A percentile compares a stretch with the other conserved stretches of the same genome.
Conservation (phyloP, 176 grass and related monocot species). For the Sorghum bicolor region Sorghum_bicolor_NCBIv3 NC_012875.2:7012501-7013000, state of each 20-base stretch:
- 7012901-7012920: not conserved
- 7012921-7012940: not conserved
- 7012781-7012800: slow-evolving; percentile 87
- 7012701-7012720: not conserved
- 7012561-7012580: not conserved
- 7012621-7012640: not conserved
- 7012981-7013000: slow-evolving; percentile 72
- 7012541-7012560: not conserved
- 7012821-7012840: slow-evolving; percentile 83
- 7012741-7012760: slow-evolving; percentile 63
- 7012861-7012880: slow-evolving; percentile 75
- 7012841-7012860: slow-evolving; percentile 70
- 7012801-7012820: slow-evolving; percentile 78
- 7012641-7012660: not conserved
- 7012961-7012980: slow-evolving; percentile 82
- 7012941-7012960: not conserved
- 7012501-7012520: not conserved
- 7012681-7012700: not conserved
- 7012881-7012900: slow-evolving; percentile 62
- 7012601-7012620: not conserved
- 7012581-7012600: slow-evolving; percentile 20
- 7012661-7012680: not conserved
- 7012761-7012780: slow-evolving; percentile 60
- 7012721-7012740: slow-evolving; percentile 83
- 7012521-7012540: not conserved